These are phyloP conservation scores for Cladorrhinum sp. DNA, from an alignment of 2,329 filamentous ascomycete species.

Conservation along the genomic window DNA sequence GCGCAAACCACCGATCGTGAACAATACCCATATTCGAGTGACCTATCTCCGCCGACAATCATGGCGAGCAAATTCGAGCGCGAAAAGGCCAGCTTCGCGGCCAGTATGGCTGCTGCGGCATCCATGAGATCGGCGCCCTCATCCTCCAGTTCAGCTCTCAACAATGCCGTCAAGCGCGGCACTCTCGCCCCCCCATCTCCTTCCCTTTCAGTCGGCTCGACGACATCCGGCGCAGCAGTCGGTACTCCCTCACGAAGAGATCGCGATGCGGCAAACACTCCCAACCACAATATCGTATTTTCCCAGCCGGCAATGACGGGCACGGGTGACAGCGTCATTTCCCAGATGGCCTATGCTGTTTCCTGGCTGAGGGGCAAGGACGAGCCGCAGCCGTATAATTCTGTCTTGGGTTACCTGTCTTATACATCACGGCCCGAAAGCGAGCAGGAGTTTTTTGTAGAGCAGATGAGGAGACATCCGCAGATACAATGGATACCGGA, in stretches of 20 bases:
- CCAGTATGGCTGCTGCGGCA: slow-evolving; percentile 60
- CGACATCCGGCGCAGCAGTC: slow-evolving; percentile 45
- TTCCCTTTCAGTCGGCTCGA: slow-evolving; percentile 56
- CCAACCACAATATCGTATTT: slow-evolving; percentile 52
- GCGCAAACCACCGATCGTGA: background rate
- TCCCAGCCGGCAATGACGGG: slow-evolving; percentile 75
- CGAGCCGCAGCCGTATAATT: slow-evolving; percentile 66
- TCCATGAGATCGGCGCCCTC: slow-evolving; percentile 51
- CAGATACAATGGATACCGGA: slow-evolving; percentile 57
- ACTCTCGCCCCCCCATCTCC: slow-evolving; percentile 59
- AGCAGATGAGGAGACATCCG: slow-evolving; percentile 64
- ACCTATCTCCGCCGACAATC: slow-evolving; percentile 37
- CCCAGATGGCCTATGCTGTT: slow-evolving; percentile 83
- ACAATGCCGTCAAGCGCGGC: slow-evolving; percentile 44
- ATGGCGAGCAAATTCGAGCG: slow-evolving; percentile 61
- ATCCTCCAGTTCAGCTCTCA: slow-evolving; percentile 60
- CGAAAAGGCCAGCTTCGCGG: slow-evolving; percentile 61
- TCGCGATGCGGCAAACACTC: slow-evolving; percentile 47
- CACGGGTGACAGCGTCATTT: slow-evolving; percentile 77
- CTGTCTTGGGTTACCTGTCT: slow-evolving; percentile 78
- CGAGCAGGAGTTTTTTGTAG: slow-evolving; percentile 62
- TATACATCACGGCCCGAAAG: slow-evolving; percentile 61
- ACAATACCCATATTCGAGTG: background rate
- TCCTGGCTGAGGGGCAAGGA: slow-evolving; percentile 75
- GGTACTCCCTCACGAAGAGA: slow-evolving; percentile 62